Base-by-base conservation (phyloP, 306 rosid species). In the Citrullus colocynthis region DNA sequence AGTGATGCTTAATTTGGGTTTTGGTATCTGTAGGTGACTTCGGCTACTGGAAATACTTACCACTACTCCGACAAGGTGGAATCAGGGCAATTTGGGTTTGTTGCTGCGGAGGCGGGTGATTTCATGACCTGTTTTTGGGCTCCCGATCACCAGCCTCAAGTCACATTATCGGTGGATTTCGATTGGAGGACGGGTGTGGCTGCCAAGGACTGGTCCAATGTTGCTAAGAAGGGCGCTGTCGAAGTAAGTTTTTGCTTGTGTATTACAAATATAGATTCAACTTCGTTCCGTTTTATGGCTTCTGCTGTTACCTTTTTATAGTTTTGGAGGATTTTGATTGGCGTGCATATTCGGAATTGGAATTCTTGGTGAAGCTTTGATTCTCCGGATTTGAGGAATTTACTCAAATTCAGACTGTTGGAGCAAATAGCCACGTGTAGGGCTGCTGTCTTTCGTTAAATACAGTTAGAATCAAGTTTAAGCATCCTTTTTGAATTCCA, bases 111-210 rank as follows among this genome's bases (percentile, higher is more conserved):
- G 83, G 86, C 86, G 36, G 99, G 99, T 9, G 96, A 89, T 77
- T 91, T 92, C 83, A 89, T 92, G 98, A 71, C 96, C 78, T 92
- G 98, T 80, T 96, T 96, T 73, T 92, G 89, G 91, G 93, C 96
- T 12, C 80, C 80, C 9, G 97, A 91, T 63, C 86, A 84, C 76
- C 85, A 85, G 13, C 99, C 97, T 1, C 78, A 48, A 30, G 39
- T 32, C 11, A 88, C 91, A 28, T 80, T 91, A 84, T 84, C 91
- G 7, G 54, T 95, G 6, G 98, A 95, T 83, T 91, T 95, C 37
- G 99, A 95, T 2, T 95, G 99, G 99, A 91, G 82, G 83, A 86
- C 97, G 1, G 99, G 99, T 36, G 91, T 95, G 9, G 93, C 97
- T 7, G 92, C 99, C 2, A 95, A 95, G 82, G 97, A 95, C 79